A percentile compares a stretch with the other conserved stretches of the same genome.
Conservation (phyloP, 805 yeast species). For the Starmerella bacillaris region DNA sequence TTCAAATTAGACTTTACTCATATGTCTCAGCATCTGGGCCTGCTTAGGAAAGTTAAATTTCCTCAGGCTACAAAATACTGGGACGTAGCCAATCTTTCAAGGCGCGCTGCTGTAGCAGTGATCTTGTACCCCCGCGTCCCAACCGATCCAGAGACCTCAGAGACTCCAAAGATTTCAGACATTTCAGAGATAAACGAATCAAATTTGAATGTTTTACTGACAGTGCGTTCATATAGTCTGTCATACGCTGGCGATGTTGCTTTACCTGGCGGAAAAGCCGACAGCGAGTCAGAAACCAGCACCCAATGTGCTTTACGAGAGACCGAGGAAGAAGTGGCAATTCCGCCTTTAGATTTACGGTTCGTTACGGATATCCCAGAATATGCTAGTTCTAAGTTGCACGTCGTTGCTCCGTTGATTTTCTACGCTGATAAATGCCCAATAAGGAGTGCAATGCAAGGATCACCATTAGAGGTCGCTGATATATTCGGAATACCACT, state of each 20-base stretch:
- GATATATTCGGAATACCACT: slow-evolving; percentile 20
- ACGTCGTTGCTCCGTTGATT: slow-evolving; percentile 36
- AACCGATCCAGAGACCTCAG: slow-evolving; percentile 61
- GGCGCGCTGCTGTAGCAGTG: slow-evolving; percentile 68
- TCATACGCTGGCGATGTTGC: slow-evolving; percentile 82
- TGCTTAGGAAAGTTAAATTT: too few relatives aligned
- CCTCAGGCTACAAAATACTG: slow-evolving; percentile 23
- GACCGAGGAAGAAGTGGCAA: slow-evolving; percentile 78
- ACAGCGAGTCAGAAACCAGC: slow-evolving; percentile 40
- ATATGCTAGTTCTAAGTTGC: slow-evolving; percentile 61
- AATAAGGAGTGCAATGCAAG: slow-evolving; percentile 5
- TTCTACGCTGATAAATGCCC: slow-evolving; percentile 8
- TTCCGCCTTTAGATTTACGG: slow-evolving; percentile 38
- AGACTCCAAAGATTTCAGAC: too few relatives aligned
- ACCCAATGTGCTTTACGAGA: slow-evolving; percentile 68
- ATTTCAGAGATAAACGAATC: not conserved
- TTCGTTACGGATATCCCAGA: slow-evolving; percentile 51
- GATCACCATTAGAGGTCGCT: slow-evolving; percentile 23
- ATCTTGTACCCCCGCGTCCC: slow-evolving; percentile 42
- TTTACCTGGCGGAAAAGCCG: slow-evolving; percentile 88
- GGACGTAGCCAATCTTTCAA: slow-evolving; percentile 38
- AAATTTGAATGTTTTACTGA: slow-evolving; percentile 41
- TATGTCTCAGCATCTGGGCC: too few relatives aligned
- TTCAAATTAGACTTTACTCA: too few relatives aligned
- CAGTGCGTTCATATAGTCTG: slow-evolving; percentile 54